Conservation (phyloP, 805 yeast genomes). For the Lachancea meyersii region DNA sequence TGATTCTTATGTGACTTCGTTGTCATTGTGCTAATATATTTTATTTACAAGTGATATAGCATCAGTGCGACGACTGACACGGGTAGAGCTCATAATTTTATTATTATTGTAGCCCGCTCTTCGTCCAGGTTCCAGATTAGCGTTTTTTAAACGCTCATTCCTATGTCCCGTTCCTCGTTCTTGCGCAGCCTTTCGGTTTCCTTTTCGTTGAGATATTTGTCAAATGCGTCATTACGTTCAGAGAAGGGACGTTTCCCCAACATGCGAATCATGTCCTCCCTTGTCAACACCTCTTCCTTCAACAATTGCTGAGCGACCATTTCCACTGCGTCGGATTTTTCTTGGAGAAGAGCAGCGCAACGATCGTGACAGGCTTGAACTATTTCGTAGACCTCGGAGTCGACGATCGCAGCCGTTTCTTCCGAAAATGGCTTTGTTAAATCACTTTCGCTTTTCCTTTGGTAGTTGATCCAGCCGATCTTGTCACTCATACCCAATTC, state of each 20-base stretch:
- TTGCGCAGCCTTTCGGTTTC: conserved; percentile 24
- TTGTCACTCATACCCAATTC: conserved; percentile 81
- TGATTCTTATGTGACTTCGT: no score
- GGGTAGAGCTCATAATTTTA: no score
- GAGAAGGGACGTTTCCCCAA: conserved; percentile 90
- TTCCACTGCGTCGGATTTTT: conserved; percentile 70
- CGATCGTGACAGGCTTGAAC: conserved; percentile 67
- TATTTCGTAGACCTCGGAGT: conserved; percentile 72
- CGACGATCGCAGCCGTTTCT: conserved; percentile 74
- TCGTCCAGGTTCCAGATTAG: no score
- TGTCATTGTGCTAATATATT: neutral
- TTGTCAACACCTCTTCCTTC: conserved; percentile 80
- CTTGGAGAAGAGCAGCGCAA: conserved; percentile 62
- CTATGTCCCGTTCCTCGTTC: conserved; percentile 18
- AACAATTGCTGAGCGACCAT: conserved; percentile 82
- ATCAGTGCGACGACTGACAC: no score
- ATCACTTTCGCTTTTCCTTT: conserved; percentile 63
- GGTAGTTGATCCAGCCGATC: conserved; percentile 60
- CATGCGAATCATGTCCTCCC: conserved; percentile 87
- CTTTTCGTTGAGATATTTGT: conserved; percentile 28
- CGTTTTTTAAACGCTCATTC: conserved; percentile 4
- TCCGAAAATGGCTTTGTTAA: conserved; percentile 86
- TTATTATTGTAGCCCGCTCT: no score
- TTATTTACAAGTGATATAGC: conserved; percentile 1
- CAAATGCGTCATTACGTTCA: conserved; percentile 82